Percentiles rank a stretch among this genome's conserved stretches.
These are phyloP conservation scores for Saccharomyces hybrid DNA, from an alignment of 1,139 yeast species.

Conservation along the genomic window DNA sequence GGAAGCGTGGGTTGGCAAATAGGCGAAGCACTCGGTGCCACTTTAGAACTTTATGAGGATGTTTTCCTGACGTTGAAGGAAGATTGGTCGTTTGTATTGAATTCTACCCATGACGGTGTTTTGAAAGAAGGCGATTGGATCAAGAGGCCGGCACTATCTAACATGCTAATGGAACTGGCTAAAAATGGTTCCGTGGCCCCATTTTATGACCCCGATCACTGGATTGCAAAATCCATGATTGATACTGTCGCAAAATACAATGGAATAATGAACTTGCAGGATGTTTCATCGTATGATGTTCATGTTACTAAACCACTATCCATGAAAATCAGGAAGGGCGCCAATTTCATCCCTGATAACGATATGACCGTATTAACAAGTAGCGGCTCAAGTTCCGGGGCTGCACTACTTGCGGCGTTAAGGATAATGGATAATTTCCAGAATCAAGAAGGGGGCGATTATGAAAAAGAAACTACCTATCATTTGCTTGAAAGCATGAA, in stretches of 20 bases:
- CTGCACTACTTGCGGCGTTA: conserved; percentile 71
- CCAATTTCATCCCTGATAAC: conserved; percentile 31
- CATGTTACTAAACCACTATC: conserved; percentile 49
- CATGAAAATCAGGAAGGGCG: conserved; percentile 29
- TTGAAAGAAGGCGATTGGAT: conserved; percentile 52
- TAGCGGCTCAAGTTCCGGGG: conserved; percentile 78
- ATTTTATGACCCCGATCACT: conserved; percentile 78
- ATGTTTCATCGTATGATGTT: conserved; percentile 56
- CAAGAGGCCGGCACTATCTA: conserved; percentile 52
- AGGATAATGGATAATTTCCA: conserved; percentile 47
- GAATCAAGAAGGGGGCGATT: conserved; percentile 38
- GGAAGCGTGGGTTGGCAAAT: conserved; percentile 64
- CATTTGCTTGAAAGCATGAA: conserved; percentile 80
- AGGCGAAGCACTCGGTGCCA: conserved; percentile 42
- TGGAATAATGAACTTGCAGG: conserved; percentile 56
- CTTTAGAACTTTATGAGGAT: conserved; percentile 35
- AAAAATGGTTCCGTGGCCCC: conserved; percentile 64
- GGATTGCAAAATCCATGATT: conserved; percentile 55
- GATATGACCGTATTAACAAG: conserved; percentile 55
- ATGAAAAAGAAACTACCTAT: conserved; percentile 47
- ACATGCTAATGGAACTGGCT: conserved; percentile 63
- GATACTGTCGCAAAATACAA: conserved; percentile 41
- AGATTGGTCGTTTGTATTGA: conserved; percentile 51
- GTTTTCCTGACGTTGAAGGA: conserved; percentile 31
- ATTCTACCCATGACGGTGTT: conserved; percentile 29